Evolutionary conservation across 176 grass and related monocot genomes (phyloP).

Genomic region (Triticum timopheevii): DNA sequence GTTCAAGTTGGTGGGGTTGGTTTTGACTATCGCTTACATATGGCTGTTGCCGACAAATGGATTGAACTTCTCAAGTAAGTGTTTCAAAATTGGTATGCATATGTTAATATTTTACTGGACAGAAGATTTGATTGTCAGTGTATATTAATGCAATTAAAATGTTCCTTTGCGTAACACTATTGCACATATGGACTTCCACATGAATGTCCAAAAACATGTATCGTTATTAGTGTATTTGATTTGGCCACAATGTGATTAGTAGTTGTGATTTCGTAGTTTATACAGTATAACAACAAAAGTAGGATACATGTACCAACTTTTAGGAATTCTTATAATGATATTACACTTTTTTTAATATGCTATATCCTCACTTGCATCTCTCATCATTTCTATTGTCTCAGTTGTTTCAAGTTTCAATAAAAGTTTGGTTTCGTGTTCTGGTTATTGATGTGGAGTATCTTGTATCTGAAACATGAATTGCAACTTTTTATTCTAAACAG

Average conservation of each 20-base stretch:
- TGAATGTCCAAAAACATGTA: neutral
- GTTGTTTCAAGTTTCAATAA: conserved; percentile 7
- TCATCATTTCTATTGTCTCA: neutral
- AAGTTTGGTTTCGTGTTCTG: neutral
- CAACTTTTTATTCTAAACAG: neutral
- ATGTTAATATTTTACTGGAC: neutral
- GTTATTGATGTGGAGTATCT: neutral
- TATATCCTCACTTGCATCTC: neutral
- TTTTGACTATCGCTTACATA: conserved; percentile 92
- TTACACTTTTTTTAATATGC: neutral
- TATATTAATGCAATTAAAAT: neutral
- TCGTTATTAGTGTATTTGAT: neutral
- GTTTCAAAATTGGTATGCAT: neutral
- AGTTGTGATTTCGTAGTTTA: neutral
- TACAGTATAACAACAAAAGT: neutral
- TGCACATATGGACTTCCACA: conserved; percentile 1
- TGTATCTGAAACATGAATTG: neutral
- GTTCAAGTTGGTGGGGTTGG: conserved; percentile 88
- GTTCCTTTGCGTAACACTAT: neutral
- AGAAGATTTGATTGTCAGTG: conserved; percentile 9
- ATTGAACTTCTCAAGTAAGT: conserved; percentile 96
- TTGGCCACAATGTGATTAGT: neutral
- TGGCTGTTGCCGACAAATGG: conserved; percentile 96
- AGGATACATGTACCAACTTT: neutral
- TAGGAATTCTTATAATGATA: neutral